Conservation (phyloP, 257 asterid species). For the Nyctanthes arbortristis region DNA sequence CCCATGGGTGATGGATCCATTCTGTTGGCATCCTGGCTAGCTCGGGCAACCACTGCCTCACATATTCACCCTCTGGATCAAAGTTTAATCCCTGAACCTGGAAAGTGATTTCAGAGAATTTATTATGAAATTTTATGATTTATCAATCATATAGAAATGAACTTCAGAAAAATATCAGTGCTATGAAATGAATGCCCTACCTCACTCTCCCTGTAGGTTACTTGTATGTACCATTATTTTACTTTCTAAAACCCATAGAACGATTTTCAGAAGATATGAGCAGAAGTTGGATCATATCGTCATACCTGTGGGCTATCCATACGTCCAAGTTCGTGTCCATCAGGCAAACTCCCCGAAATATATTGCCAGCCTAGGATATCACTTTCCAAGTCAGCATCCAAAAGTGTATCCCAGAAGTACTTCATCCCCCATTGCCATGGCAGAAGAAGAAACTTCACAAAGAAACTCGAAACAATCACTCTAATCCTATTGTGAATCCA, state of each 20-base stretch:
- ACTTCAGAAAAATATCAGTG: neutral
- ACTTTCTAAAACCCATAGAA: neutral
- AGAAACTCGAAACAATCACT: conserved; percentile 53
- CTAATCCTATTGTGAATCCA: conserved; percentile 53
- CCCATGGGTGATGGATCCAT: conserved; percentile 98
- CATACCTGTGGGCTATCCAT: conserved; percentile 76
- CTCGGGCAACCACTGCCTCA: conserved; percentile 89
- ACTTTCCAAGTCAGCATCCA: conserved; percentile 55
- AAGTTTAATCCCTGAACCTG: conserved; percentile 92
- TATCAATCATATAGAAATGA: neutral
- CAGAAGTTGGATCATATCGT: neutral
- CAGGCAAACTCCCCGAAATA: conserved; percentile 56
- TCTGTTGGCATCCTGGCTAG: conserved; percentile 83
- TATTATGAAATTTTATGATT: neutral
- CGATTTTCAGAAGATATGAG: neutral
- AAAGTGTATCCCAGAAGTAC: conserved; percentile 55
- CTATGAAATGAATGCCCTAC: neutral
- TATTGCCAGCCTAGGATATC: conserved; percentile 61
- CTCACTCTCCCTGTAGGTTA: neutral
- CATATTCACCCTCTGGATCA: conserved; percentile 84
- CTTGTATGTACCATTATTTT: neutral
- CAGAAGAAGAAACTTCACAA: conserved; percentile 46
- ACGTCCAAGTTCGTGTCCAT: conserved; percentile 55
- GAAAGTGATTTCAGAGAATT: conserved; percentile 7
- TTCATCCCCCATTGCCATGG: conserved; percentile 71